Evolutionary conservation across 2,329 filamentous ascomycete genomes (phyloP).

Genomic region (Sporothrix schenckii): DNA sequence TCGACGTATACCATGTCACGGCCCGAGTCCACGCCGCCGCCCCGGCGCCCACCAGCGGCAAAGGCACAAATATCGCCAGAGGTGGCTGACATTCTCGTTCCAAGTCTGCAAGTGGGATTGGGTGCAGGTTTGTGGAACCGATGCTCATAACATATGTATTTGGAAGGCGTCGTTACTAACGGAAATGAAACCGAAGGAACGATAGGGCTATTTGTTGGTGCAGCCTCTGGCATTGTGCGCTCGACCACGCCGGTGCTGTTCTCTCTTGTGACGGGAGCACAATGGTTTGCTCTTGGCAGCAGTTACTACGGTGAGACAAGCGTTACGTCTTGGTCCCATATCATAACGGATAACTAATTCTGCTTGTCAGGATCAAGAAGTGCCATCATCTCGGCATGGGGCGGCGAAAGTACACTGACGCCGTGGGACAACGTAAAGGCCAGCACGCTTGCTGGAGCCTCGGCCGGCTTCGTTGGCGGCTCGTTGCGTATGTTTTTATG

Average conservation of each 20-base stretch:
- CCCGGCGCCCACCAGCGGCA: conserved; percentile 24
- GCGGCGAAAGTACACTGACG: conserved; percentile 56
- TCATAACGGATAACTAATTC: neutral
- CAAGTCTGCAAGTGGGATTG: conserved; percentile 63
- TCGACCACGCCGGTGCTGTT: conserved; percentile 70
- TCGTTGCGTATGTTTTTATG: conserved; percentile 52
- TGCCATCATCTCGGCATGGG: conserved; percentile 51
- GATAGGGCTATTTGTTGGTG: conserved; percentile 65
- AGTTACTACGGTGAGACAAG: conserved; percentile 70
- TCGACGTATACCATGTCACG: conserved; percentile 26
- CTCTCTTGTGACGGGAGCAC: conserved; percentile 70
- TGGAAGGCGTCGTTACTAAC: neutral
- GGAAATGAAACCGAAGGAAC: conserved; percentile 49
- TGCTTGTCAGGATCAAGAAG: conserved; percentile 39
- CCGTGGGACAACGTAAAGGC: conserved; percentile 64
- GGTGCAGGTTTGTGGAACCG: conserved; percentile 53
- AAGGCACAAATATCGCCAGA: conserved; percentile 47
- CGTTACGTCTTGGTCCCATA: neutral
- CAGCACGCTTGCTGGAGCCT: conserved; percentile 70
- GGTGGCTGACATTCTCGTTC: conserved; percentile 50
- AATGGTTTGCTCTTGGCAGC: conserved; percentile 78
- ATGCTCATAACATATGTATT: neutral
- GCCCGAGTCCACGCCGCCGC: conserved; percentile 11
- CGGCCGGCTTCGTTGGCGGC: conserved; percentile 65
- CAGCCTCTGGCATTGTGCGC: conserved; percentile 70